Percentiles rank a stretch among this genome's conserved stretches.
Conservation (phyloP, 805 yeast species). For the Tetrapisispora pingtungensis region DNA sequence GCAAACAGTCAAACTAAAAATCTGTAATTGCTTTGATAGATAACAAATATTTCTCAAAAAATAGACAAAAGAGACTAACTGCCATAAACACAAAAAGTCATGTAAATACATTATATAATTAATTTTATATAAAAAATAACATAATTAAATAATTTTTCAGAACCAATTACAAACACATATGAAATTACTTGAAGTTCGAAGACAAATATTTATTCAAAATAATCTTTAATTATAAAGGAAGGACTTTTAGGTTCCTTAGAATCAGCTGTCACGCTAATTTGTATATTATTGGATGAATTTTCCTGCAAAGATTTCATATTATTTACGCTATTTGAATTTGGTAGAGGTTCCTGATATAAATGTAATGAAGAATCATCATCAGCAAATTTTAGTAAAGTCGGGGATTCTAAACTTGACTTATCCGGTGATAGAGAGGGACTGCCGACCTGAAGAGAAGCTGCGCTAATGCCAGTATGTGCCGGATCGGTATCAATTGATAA, state of each 20-base stretch:
- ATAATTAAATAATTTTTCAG: too few relatives aligned
- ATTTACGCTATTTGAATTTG: slow-evolving; percentile 6
- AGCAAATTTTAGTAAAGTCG: slow-evolving; percentile 23
- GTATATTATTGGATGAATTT: neutral
- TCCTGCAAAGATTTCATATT: neutral
- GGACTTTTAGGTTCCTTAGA: slow-evolving; percentile 1
- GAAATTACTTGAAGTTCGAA: too few relatives aligned
- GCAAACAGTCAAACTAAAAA: neutral
- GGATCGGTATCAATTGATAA: slow-evolving; percentile 23
- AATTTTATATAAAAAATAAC: neutral
- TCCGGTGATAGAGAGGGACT: slow-evolving; percentile 28
- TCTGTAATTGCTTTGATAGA: too few relatives aligned
- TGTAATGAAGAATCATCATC: slow-evolving; percentile 15
- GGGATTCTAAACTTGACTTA: slow-evolving; percentile 17
- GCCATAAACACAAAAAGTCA: neutral
- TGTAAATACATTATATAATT: neutral
- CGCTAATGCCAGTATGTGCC: slow-evolving; percentile 13
- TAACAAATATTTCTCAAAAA: too few relatives aligned
- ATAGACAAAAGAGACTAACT: too few relatives aligned
- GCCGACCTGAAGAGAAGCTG: slow-evolving; percentile 13
- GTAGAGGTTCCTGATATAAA: slow-evolving; percentile 27
- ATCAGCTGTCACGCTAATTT: neutral
- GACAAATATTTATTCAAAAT: neutral
- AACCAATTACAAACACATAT: too few relatives aligned
- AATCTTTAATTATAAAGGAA: slow-evolving; percentile 8